Evolutionary conservation across 768 basidiomycete species (phyloP), one percentile per base, ranked within the genome.

Genomic region (Paxillus ammoniavirescens): DNA sequence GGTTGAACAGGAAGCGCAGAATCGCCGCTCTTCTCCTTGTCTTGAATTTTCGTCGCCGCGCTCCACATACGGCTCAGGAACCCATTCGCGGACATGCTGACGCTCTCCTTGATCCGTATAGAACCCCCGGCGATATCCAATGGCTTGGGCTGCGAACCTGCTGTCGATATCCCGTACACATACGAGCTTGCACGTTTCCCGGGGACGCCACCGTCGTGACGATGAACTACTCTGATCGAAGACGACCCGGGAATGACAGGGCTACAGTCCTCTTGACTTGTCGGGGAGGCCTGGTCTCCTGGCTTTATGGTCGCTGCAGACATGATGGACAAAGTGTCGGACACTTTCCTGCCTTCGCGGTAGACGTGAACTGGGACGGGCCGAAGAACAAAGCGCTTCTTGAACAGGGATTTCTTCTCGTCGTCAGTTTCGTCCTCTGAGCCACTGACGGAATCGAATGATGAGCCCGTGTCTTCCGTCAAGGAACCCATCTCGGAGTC

Each of bases 31-130:
- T 57, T 58, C 52, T 69, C 63, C 61, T 60, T 69, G 53, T 76
- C 70, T 41, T 64, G 68, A 3, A 57, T 59, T 63, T 78, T 77
- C 23, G 71, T 79, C 47, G 84, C 83, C 10, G 80, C 83, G 35
- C 80, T 87, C 83, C 87, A 88, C 84, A 89, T 87, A 28, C 87
- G 78, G 60, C 83, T 87, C 46, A 89, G 73, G 65, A 89, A 86
- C 21, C 80, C 75, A 9, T 61, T 55, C 60, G 71, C 42, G 63
- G 77, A 73, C 58, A 75, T 71, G 50, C 77, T 79, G 26, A 72
- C 64, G 55, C 76, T 78, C 41, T 72, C 65, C 42, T 59, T 71
- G 51, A 65, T 57, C 40, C 68, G 62, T 15, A 59, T 57, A 2
- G 61, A 67, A 46, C 64, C 54, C 38, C 36, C 33, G 12, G 56